Base-by-base conservation (phyloP, 768 basidiomycete species). In the Rhodotorula graminis region DNA sequence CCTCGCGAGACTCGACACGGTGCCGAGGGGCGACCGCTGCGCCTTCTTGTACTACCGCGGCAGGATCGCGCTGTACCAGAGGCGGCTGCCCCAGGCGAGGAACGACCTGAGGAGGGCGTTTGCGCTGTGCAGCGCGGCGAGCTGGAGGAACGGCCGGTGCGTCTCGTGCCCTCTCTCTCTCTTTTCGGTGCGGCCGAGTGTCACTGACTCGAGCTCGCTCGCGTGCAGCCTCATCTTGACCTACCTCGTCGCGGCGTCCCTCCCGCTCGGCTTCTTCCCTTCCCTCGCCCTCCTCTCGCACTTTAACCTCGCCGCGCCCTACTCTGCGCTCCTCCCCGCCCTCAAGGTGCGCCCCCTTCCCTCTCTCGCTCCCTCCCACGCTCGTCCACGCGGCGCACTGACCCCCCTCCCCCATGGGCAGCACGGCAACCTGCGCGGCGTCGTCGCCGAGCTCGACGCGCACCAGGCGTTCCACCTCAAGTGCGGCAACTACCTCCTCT, bases 11-110 rank as follows among this genome's bases (percentile, higher is more conserved):
- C 61, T 78, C 44, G 71, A 77, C 1, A 40, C 25, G 10, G 72
- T 69, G 47, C 72, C 76, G 1, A 69, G 69, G 31, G 70, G 63
- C 15, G 78, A 79, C 55, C 65, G 64, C 12, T 70, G 71, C 44
- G 64, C 58, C 18, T 79, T 76, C 67, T 37, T 61, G 29, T 79
- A 79, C 64, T 77, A 79, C 62, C 64, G 73, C 42, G 78, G 78
- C 8, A 64, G 77, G 40, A 76, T 79, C 47, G 55, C 62, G 44
- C 56, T 79, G 29, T 79, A 77, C 55, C 77, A 79, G 33, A 64
- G 78, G 23, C 42, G 76, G 19, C 47, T 79, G 37, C 65, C 76
- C 3, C 66, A 72, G 57, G 78, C 76, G 31, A 56, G 64, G 58
- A 57, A 55, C 2, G 73, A 79, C 57, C 61, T 79, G 19, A 31